Evolutionary conservation across 2,329 filamentous ascomycete genomes (phyloP).

Genomic region (Pleurostoma richardsiae): DNA sequence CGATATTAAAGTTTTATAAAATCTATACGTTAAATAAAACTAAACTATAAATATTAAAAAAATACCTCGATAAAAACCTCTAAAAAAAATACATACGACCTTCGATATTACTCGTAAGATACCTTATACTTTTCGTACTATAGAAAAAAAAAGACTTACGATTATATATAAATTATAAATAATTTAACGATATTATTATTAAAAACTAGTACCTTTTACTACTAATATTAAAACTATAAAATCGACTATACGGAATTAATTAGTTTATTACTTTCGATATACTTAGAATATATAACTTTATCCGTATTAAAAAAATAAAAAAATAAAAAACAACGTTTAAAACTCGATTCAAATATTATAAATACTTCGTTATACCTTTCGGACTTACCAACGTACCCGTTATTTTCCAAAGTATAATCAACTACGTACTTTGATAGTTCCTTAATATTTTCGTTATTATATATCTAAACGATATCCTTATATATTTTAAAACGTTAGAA

Average conservation of each 20-base stretch:
- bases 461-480: too few species aligned
- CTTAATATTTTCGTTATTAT: too few species aligned
- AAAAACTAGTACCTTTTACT: background rate
- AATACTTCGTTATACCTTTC: too few species aligned
- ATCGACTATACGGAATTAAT: background rate
- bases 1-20: too few species aligned
- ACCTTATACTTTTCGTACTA: too few species aligned
- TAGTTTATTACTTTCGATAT: background rate
- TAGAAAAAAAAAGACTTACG: background rate
- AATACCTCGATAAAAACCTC: too few species aligned
- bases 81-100: too few species aligned
- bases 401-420: background rate
- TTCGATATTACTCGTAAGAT: too few species aligned
- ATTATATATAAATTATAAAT: background rate
- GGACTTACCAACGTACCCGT: too few species aligned
- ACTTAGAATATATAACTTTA: background rate
- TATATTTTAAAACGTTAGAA: too few species aligned
- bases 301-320: background rate
- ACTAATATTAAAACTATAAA: background rate
- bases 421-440: conserved; percentile 1
- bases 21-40: too few species aligned
- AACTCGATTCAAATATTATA: background rate
- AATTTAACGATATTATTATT: conserved; percentile 4
- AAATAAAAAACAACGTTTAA: conserved; percentile 2
- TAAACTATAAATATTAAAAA: too few species aligned